Evolutionary conservation across 2,329 filamentous ascomycete species (phyloP), one percentile per base, ranked within the genome.

Genomic region (Teratosphaeria destructans): DNA sequence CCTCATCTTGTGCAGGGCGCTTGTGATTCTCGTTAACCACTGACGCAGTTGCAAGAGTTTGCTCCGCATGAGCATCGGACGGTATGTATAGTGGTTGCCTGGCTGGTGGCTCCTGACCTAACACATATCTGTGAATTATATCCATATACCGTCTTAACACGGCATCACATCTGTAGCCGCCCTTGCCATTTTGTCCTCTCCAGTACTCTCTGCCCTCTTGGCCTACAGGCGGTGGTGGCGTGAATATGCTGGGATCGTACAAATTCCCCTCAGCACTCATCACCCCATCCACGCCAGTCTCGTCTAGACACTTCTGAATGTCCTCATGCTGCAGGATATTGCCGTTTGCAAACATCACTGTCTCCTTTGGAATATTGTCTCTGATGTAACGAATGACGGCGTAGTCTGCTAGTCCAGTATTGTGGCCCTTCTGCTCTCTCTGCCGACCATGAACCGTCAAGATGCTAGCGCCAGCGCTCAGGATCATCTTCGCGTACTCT

Each of bases 211-310:
- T 81, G 0, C 84, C 85, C 72, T 89, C 85, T 54, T 85, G 73
- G 0, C 85, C 88, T 0, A 77, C 68, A 0, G 82, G 72, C 0
- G 90, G 90, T 16, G 85, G 79, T 35, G 79, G 75, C 14, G 87
- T 85, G 70, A 99, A 99, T 52, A 99, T 87, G 2, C 85, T 85
- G 0, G 94, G 94, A 70, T 99, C 90, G 69, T 90, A 93, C 0
- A 99, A 81, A 71, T 96, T 96, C 0, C 91, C 94, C 75, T 99
- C 94, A 5, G 94, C 94, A 65, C 88, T 93, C 94, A 99, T 97
- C 57, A 99, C 85, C 19, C 83, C 94, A 72, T 99, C 94, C 1
- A 87, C 93, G 0, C 92, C 91, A 0, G 94, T 99, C 4, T 81
- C 89, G 56, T 85, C 82, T 23, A 99, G 77, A 69, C 93, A 97